Percentiles rank a stretch among this genome's conserved stretches.
phyloP scores from a whole-genome alignment of 1,284 basidiomycete species.

The Phaffia rhodozyma region DNA sequence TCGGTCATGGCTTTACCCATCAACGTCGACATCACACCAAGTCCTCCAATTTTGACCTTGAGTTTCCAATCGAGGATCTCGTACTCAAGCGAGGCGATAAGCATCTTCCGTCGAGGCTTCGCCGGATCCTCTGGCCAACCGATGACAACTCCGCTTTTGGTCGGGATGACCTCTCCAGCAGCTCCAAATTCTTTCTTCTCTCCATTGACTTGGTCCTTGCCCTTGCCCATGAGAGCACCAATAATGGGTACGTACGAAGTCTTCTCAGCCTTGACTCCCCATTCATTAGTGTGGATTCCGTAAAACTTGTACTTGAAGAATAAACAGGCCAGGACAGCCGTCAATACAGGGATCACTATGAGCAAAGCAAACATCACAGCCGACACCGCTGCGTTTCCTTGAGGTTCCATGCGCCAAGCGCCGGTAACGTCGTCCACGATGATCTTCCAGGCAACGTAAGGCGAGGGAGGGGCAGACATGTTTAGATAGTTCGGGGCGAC shows the following conservation, averaged over 20 bases:
- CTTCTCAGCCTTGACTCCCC: constrained; percentile 55
- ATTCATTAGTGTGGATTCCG: constrained; percentile 84
- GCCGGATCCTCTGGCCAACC: constrained; percentile 85
- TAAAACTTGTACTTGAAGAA: constrained; percentile 93
- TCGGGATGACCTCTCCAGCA: constrained; percentile 39
- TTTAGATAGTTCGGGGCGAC: constrained; percentile 73
- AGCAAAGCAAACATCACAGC: constrained; percentile 75
- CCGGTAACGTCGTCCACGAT: constrained; percentile 62
- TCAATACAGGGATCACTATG: constrained; percentile 66
- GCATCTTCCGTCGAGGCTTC: constrained; percentile 66
- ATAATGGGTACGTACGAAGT: constrained; percentile 37
- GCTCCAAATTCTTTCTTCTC: constrained; percentile 30
- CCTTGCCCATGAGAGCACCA: constrained; percentile 47
- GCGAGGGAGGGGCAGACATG: constrained; percentile 48
- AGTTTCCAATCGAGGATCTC: constrained; percentile 92
- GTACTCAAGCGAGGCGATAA: constrained; percentile 84
- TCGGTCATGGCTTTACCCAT: constrained; percentile 97
- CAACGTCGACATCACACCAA: constrained; percentile 88
- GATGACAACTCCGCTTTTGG: constrained; percentile 58
- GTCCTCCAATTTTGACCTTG: constrained; percentile 90
- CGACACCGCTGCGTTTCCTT: constrained; percentile 63
- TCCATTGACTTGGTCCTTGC: constrained; percentile 15
- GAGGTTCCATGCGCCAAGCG: constrained; percentile 63
- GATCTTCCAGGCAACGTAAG: constrained; percentile 71
- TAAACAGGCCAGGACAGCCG: constrained; percentile 63